Evolutionary conservation across 805 yeast species (phyloP).

Genomic region (Candida nanaspora): DNA sequence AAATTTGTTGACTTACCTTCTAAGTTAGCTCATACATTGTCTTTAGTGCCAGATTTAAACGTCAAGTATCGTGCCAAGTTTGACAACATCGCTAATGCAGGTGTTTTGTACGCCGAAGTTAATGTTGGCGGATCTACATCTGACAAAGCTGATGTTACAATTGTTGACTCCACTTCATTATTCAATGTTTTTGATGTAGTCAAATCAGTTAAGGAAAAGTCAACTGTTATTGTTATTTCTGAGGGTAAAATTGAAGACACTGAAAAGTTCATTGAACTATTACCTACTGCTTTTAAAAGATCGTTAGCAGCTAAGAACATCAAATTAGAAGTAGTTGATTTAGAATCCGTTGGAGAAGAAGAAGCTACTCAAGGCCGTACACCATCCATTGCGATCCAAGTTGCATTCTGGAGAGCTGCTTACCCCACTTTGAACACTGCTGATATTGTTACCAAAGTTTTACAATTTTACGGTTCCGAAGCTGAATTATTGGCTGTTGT

Average conservation of each 20-base stretch:
- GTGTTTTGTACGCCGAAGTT: slow-evolving; percentile 65
- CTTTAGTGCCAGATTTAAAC: slow-evolving; percentile 48
- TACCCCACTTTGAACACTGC: slow-evolving; percentile 52
- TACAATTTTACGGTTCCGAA: slow-evolving; percentile 75
- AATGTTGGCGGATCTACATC: slow-evolving; percentile 25
- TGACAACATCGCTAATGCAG: slow-evolving; percentile 70
- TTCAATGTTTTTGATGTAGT: slow-evolving; percentile 55
- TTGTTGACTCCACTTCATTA: slow-evolving; percentile 55
- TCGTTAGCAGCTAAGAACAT: slow-evolving; percentile 45
- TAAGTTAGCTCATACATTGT: slow-evolving; percentile 60
- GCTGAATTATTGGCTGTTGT: slow-evolving; percentile 75
- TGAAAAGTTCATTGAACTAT: slow-evolving; percentile 37
- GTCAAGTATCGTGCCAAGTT: slow-evolving; percentile 56
- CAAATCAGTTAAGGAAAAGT: slow-evolving; percentile 49
- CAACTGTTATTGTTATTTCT: slow-evolving; percentile 43
- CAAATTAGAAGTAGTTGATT: slow-evolving; percentile 53
- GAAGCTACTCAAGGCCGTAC: slow-evolving; percentile 74
- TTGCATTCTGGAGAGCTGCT: slow-evolving; percentile 71
- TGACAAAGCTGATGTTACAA: slow-evolving; percentile 55
- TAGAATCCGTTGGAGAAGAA: slow-evolving; percentile 54
- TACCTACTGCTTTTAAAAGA: slow-evolving; percentile 48
- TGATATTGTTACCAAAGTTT: slow-evolving; percentile 66
- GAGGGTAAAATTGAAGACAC: slow-evolving; percentile 34
- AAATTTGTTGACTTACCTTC: slow-evolving; percentile 49
- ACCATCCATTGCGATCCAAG: slow-evolving; percentile 64